Evolutionary conservation across 495 filamentous ascomycete genomes (phyloP), one percentile per base, ranked within the genome.

Genomic region (Platismatia glauca): DNA sequence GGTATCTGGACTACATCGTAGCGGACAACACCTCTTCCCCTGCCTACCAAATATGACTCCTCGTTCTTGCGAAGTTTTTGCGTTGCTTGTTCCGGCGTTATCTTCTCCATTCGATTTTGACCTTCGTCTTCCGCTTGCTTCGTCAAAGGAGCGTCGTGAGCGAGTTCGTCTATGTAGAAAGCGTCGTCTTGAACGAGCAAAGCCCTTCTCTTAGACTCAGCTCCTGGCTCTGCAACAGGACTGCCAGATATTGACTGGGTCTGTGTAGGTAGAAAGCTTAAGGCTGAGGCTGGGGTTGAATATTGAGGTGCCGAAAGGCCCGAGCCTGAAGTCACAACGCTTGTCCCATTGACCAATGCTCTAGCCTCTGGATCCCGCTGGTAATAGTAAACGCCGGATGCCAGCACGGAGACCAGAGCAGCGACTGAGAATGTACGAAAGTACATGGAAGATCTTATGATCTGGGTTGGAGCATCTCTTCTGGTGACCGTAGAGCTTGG

Each of bases 1-100:
- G 91, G 87, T 62, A 97, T 81, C 73, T 97, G 94, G 29, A 90
- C 89, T n/a, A 96, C 79, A 73, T 99, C 94, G 70, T 99, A 99
- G 50, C 94, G 84, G 65, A 96, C 85, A 41, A 99, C 92, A 22
- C 94, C 94, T 70, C 89, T 82, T 31, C 93, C 94, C 55, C 94
- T 80, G 55, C 91, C 91, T 37, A 99, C 90, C 29, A 91, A 72
- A 72, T 92, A 97, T 50, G 90, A 95, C 73, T 95, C 84, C 74
- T 99, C 92, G 67, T 88, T 89, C 71, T 87, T 84, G 50, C 95
- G 81, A 57, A 99, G 77, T 76, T 91, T 96, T 70, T 88, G 81
- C 12, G 90, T 95, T 15, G 91, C 91, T 80, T 97, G 91, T 46
- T 97, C 94, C 0, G 95, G 92, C 1, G 91, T 95, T 74, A 99